Evolutionary conservation across 345 rosid species (phyloP).

Genomic region (Excoecaria agallocha): DNA sequence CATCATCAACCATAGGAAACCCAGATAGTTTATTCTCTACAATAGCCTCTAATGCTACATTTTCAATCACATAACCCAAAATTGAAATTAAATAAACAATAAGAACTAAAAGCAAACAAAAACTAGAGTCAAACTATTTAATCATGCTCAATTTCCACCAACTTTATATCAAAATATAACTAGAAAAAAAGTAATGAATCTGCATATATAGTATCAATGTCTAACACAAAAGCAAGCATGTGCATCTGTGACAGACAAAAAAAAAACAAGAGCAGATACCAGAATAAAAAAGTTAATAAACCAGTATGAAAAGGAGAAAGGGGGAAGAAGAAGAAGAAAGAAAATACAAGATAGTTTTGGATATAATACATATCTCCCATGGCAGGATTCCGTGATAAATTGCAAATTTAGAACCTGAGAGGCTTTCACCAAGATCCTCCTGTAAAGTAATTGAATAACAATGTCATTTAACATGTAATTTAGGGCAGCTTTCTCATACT

Average conservation of each 20-base stretch:
- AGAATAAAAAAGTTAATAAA: not conserved
- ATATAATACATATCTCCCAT: not conserved
- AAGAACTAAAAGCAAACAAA: not conserved
- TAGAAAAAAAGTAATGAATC: not conserved
- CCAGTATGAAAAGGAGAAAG: no score
- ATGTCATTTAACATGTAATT: slow-evolving; percentile 6
- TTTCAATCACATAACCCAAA: not conserved
- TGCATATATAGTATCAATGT: not conserved
- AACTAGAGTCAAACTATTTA: not conserved
- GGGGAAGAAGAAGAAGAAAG: not conserved
- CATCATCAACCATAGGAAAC: slow-evolving; percentile 85
- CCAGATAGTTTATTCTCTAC: slow-evolving; percentile 81
- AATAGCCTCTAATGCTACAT: slow-evolving; percentile 63
- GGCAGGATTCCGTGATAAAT: no score
- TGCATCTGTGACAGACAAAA: not conserved
- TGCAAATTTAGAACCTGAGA: slow-evolving; percentile 53
- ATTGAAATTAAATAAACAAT: not conserved
- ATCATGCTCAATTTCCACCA: no score
- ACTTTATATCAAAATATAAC: no score
- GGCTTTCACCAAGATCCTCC: slow-evolving; percentile 99
- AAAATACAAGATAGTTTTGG: not conserved
- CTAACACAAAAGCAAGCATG: slow-evolving; percentile 1
- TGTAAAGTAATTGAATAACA: slow-evolving; percentile 26
- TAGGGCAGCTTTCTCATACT: not conserved
- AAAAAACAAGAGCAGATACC: not conserved